Conservation (phyloP, 306 rosid species). For the Lupinus albus region DNA sequence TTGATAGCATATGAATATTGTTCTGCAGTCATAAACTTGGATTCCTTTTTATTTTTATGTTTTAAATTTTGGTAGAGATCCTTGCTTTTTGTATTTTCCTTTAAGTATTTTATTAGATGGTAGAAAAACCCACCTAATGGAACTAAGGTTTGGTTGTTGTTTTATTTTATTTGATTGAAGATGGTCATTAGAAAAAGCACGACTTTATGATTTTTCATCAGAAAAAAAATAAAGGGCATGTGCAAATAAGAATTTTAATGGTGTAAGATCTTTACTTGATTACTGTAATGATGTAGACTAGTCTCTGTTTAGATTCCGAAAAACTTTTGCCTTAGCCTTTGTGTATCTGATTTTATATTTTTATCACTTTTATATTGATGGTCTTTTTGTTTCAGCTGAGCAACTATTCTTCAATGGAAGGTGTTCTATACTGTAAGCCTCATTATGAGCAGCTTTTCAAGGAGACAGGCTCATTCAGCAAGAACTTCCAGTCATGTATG, state of each 20-base stretch:
- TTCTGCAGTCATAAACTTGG: not conserved
- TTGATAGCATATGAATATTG: not conserved
- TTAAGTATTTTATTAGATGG: no score
- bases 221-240: not conserved
- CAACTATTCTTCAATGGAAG: conserved; percentile 95
- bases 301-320: not conserved
- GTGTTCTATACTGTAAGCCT: conserved; percentile 89
- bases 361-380: conserved; percentile 4
- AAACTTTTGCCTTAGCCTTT: conserved; percentile 23
- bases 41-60: not conserved
- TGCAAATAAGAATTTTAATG: conserved; percentile 14
- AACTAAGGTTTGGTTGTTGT: no score
- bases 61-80: conserved; percentile 31
- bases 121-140: no score
- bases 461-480: conserved; percentile 79
- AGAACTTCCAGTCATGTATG: conserved; percentile 88
- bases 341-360: conserved; percentile 18
- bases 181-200: not conserved
- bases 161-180: conserved; percentile 25
- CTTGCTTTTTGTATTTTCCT: no score
- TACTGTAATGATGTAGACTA: conserved; percentile 11
- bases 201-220: conserved; percentile 1
- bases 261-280: conserved; percentile 20
- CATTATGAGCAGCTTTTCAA: conserved; percentile 96
- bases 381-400: conserved; percentile 68